These are phyloP conservation scores for Apium graveolens DNA, from an alignment of 129 eudicot genomes.

Conservation along the genomic window DNA sequence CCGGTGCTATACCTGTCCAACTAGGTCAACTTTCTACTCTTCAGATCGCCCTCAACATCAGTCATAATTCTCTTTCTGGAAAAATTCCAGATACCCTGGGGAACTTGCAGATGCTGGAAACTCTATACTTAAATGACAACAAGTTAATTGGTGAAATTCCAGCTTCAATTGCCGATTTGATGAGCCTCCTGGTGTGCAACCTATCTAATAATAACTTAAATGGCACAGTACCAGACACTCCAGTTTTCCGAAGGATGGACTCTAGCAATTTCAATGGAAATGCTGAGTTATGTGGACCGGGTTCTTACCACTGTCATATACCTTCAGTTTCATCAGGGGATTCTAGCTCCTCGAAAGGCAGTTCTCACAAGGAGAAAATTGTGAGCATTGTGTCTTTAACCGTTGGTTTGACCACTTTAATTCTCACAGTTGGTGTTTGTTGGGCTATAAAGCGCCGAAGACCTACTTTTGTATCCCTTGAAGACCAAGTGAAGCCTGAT, in stretches of 20 bases:
- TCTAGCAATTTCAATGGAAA: conserved; percentile 75
- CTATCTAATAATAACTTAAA: conserved; percentile 64
- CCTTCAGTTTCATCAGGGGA: conserved; percentile 20
- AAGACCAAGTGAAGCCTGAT: conserved; percentile 38
- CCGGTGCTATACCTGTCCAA: conserved; percentile 64
- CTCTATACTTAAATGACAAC: conserved; percentile 66
- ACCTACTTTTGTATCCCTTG: conserved; percentile 37
- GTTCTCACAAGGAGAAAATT: conserved; percentile 44
- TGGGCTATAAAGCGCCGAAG: conserved; percentile 49
- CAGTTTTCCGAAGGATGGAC: conserved; percentile 55
- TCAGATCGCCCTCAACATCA: conserved; percentile 75
- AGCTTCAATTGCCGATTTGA: conserved; percentile 41
- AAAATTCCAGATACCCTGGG: conserved; percentile 70
- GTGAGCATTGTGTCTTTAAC: conserved; percentile 42
- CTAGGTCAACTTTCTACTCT: conserved; percentile 65
- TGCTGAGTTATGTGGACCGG: conserved; percentile 42
- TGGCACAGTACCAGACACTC: conserved; percentile 64
- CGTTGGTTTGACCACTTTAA: conserved; percentile 55
- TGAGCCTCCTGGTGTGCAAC: conserved; percentile 67
- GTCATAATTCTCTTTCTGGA: conserved; percentile 77
- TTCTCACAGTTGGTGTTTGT: conserved; percentile 45
- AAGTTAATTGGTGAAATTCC: conserved; percentile 75
- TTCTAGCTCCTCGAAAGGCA: conserved; percentile 37
- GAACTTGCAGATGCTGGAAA: conserved; percentile 70
- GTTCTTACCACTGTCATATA: conserved; percentile 34